A percentile compares a stretch with the other conserved stretches of the same genome.
Evolutionary conservation across 805 yeast species (phyloP).

Genomic region (Blastobotrys robertii): DNA sequence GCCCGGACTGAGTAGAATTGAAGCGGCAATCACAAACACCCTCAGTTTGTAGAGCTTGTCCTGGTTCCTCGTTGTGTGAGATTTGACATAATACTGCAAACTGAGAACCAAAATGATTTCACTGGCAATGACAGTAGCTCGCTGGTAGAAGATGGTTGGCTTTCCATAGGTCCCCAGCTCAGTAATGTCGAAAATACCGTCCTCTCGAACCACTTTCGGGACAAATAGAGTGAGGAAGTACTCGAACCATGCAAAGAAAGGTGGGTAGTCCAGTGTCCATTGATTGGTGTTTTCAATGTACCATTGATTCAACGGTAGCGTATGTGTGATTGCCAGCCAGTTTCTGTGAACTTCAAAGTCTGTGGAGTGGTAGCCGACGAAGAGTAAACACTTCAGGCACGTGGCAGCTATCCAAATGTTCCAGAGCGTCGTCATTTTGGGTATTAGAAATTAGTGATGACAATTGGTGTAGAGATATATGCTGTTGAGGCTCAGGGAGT

Average conservation of each 20-base stretch:
- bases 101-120: conserved; percentile 65
- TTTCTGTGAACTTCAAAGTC: conserved; percentile 97
- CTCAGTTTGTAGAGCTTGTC: conserved; percentile 28
- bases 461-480: too few relatives aligned
- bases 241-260: conserved; percentile 94
- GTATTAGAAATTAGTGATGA: too few relatives aligned
- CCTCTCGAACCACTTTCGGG: conserved; percentile 50
- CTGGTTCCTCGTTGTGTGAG: conserved; percentile 2
- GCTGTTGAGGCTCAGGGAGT: too few relatives aligned
- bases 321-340: conserved; percentile 86
- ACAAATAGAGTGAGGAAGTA: conserved; percentile 66
- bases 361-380: conserved; percentile 81
- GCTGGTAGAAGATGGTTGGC: conserved; percentile 77
- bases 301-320: conserved; percentile 71
- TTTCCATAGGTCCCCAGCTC: conserved; percentile 57
- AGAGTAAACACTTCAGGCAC: conserved; percentile 49
- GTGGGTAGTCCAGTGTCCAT: conserved; percentile 98
- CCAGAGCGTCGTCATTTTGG: conserved; percentile 30
- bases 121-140: conserved; percentile 67
- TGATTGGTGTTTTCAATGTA: conserved; percentile 68
- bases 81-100: conserved; percentile 58
- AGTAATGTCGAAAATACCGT: conserved; percentile 70
- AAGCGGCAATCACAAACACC: conserved; percentile 68
- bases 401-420: conserved; percentile 59
- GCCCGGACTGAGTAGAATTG: conserved; percentile 83